phyloP scores from a whole-genome alignment of 352 stramenopile species.

The Pythium volutum region DNA sequence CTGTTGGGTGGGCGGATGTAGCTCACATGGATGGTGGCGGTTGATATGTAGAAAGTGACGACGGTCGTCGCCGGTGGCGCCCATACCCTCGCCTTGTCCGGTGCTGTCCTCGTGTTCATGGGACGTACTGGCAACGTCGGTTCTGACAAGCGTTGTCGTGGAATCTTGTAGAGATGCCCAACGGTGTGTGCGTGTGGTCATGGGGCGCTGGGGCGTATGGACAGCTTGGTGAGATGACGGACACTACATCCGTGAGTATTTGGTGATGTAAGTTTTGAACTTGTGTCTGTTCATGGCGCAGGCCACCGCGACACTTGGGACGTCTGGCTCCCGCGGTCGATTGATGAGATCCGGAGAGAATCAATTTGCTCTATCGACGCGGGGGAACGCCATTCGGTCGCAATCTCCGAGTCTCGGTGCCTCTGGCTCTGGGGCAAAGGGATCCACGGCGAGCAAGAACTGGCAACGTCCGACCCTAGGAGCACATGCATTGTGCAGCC shows the following conservation, averaged over 20 bases:
- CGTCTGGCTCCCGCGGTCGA: slow-evolving; percentile 42
- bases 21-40: not conserved
- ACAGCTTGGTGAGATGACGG: slow-evolving; percentile 48
- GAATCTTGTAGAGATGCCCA: slow-evolving; percentile 48
- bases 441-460: slow-evolving; percentile 50
- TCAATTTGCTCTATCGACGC: slow-evolving; percentile 58
- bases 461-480: slow-evolving; percentile 34
- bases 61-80: slow-evolving; percentile 45
- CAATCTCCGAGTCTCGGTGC: slow-evolving; percentile 51
- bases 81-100: slow-evolving; percentile 68
- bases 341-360: slow-evolving; percentile 66
- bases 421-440: slow-evolving; percentile 81
- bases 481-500: slow-evolving; percentile 57
- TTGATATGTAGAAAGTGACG: slow-evolving; percentile 60
- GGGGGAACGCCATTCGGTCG: slow-evolving; percentile 64
- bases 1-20: too few species aligned
- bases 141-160: too few species aligned
- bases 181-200: slow-evolving; percentile 65
- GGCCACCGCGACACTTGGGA: slow-evolving; percentile 78
- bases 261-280: not conserved
- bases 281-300: slow-evolving; percentile 9
- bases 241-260: too few species aligned
- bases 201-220: slow-evolving; percentile 65
- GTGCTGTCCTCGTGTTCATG: slow-evolving; percentile 21
- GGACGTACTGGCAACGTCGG: too few species aligned